These are phyloP conservation scores for Ilyonectria robusta DNA, from an alignment of 2,329 filamentous ascomycete genomes.

Conservation along the genomic window DNA sequence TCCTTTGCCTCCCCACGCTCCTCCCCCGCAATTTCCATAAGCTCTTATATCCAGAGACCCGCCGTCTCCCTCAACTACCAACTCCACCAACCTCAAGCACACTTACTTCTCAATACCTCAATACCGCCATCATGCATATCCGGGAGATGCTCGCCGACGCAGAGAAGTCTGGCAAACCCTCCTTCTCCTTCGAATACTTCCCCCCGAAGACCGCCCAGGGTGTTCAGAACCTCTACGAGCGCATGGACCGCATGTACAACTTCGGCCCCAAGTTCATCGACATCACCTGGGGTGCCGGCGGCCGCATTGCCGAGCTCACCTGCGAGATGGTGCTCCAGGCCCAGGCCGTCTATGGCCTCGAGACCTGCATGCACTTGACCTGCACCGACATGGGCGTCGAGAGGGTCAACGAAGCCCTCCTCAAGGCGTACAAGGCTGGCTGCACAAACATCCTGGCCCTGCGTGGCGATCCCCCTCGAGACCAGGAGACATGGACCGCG, in stretches of 20 bases:
- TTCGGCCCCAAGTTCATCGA: slow-evolving; percentile 97
- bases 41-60: slow-evolving; percentile 19
- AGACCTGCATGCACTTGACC: slow-evolving; percentile 99
- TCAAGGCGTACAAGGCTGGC: slow-evolving; percentile 91
- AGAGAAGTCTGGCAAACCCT: slow-evolving; percentile 82
- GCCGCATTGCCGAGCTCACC: slow-evolving; percentile 90
- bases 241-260: slow-evolving; percentile 99
- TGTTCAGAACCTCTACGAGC: slow-evolving; percentile 99
- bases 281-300: slow-evolving; percentile 98
- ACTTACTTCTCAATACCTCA: background rate
- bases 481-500: slow-evolving; percentile 94
- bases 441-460: slow-evolving; percentile 98
- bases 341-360: slow-evolving; percentile 93
- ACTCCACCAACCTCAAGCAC: background rate
- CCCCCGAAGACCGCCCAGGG: slow-evolving; percentile 97
- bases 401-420: slow-evolving; percentile 90
- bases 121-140: slow-evolving; percentile 85
- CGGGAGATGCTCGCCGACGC: slow-evolving; percentile 89
- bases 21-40: slow-evolving; percentile 25
- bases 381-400: slow-evolving; percentile 98
- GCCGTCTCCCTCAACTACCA: background rate
- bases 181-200: slow-evolving; percentile 99
- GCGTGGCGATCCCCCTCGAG: slow-evolving; percentile 92
- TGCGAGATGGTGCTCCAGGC: slow-evolving; percentile 98
- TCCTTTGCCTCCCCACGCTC: background rate